Percentiles rank a stretch among this genome's conserved stretches.
Evolutionary conservation across 73 alveolate species (phyloP).

Genomic region (Paramecium primaurelia): DNA sequence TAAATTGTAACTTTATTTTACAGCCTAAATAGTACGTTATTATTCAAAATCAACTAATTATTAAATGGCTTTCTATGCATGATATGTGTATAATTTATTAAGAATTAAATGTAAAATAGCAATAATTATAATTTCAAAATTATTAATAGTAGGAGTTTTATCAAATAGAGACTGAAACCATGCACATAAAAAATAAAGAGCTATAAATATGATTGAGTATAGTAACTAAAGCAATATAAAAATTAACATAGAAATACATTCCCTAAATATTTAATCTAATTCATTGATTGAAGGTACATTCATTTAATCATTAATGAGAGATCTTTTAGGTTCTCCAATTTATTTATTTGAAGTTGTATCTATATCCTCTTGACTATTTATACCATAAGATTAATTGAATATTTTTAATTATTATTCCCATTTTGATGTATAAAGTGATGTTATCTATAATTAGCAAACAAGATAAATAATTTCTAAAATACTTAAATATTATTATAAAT

Average conservation of each 20-base stretch:
- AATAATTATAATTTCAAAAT: background rate
- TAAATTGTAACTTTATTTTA: background rate
- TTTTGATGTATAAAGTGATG: background rate
- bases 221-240: background rate
- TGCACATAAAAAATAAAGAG: background rate
- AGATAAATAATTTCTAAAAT: background rate
- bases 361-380: background rate
- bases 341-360: background rate
- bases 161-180: background rate
- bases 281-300: background rate
- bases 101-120: background rate
- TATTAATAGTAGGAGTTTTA: background rate
- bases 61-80: background rate
- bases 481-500: background rate
- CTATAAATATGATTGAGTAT: background rate
- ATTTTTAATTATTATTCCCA: background rate
- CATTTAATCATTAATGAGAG: background rate
- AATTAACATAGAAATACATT: background rate
- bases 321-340: background rate
- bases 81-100: background rate
- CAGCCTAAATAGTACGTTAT: background rate
- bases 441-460: background rate
- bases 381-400: background rate
- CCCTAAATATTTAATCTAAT: background rate
- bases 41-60: background rate